Percentiles rank a stretch among this genome's conserved stretches.
phyloP scores from a whole-genome alignment of 140 eudicot species.

The Flaveria floridana region DNA sequence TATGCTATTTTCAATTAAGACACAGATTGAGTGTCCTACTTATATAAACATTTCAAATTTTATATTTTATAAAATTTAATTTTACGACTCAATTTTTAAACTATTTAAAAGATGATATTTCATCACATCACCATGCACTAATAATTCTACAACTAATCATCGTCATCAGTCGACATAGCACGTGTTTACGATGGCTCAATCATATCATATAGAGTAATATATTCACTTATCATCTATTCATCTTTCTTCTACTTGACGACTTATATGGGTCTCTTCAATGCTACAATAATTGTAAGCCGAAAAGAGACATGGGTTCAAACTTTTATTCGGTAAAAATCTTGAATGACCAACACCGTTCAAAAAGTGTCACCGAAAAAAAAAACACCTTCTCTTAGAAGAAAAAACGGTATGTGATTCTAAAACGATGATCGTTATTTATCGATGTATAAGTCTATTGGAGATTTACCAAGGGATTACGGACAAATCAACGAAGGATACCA shows the following conservation, averaged over 20 bases:
- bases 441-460: too few species aligned
- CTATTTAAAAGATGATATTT: slow-evolving; percentile 18
- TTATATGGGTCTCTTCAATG: neutral
- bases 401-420: too few species aligned
- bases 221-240: slow-evolving; percentile 9
- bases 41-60: slow-evolving; percentile 14
- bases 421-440: too few species aligned
- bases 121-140: slow-evolving; percentile 27
- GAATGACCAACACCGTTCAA: too few species aligned
- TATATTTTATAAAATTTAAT: slow-evolving; percentile 10
- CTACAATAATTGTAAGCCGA: neutral
- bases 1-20: slow-evolving; percentile 24
- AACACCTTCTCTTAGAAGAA: too few species aligned
- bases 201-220: slow-evolving; percentile 6
- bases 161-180: slow-evolving; percentile 33
- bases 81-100: neutral
- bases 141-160: slow-evolving; percentile 24
- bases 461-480: too few species aligned
- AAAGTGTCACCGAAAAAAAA: too few species aligned
- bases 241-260: neutral
- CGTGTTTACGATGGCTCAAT: slow-evolving; percentile 33
- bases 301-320: too few species aligned
- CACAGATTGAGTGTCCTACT: slow-evolving; percentile 30
- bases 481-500: too few species aligned
- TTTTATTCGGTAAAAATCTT: too few species aligned